Base-by-base conservation (phyloP, 176 grass and related monocot species). In the Zizania latifolia region DNA sequence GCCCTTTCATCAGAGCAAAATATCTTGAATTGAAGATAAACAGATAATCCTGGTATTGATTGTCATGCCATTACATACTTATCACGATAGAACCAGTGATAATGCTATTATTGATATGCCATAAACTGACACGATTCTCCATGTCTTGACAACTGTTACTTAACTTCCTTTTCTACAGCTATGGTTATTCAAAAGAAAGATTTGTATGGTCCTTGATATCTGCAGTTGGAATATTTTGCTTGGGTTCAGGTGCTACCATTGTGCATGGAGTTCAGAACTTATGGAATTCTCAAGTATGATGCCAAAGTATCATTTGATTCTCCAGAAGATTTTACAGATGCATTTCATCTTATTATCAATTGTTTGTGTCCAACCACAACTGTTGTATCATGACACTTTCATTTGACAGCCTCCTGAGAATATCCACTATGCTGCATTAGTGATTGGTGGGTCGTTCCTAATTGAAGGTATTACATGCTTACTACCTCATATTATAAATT, bases 181-280 rank as follows among this genome's bases (percentile, higher is more conserved):
- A 95, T 92, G 96, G 96, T 55, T 99, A 99, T 81, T 99, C 89
- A 26, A 99, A 99, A 82, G 96, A 99, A 83, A 94, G 92, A 86
- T 99, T 99, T 92, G 92, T 99, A 57, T 99, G 96, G 96, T 99
- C 96, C 29, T 81, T 99, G 60, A 99, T 99, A 90, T 99, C 96
- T 62, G 96, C 96, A 24, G 96, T 99, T 16, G 91, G 92, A 58
- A 99, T 99, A 88, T 99, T 99, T 88, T 95, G 92, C 76, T 79
- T 99, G 54, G 92, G 96, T 80, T 92, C 91, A 61, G 92, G 96
- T 74, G 92, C 96, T 65, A 99, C 92, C 61, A 84, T 99, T 88
- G 96, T 99, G 58, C 85, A 99, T 67, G 96, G 96, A 67, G 75
- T 99, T 83, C 96, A 99, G 79, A 99, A 95, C 48, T 86, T 99